Base-by-base conservation (phyloP, 352 stramenopile genomes). In the Globisporangium recalcitrans region DNA sequence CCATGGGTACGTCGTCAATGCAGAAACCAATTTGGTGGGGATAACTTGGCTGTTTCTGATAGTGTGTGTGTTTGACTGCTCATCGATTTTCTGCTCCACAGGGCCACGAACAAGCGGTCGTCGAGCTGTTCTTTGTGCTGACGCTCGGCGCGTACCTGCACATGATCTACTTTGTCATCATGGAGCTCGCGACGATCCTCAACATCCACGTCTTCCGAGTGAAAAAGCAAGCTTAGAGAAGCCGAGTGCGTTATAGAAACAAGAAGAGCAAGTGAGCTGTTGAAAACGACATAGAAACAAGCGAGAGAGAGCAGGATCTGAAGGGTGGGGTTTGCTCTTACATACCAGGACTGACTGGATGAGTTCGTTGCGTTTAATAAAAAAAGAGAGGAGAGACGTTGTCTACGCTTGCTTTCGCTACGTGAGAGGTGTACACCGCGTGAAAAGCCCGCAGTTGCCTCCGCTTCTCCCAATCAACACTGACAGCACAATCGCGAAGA, bases 111-210 rank as follows among this genome's bases (percentile, higher is more conserved):
- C 86, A 77, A 42, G 66, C 78, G 14, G 79, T 91, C 11, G 82
- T 87, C 22, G 69, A 93, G 62, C 70, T 89, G 3, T 90, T 94
- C 70, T 91, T 92, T 56, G 67, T 86, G 4, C 73, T 92, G n/a
- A 85, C 84, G 24, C 56, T 89, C 6, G 70, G 63, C 16, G 73
- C 80, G 6, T 94, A 94, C 66, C 46, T 74, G 22, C 85, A 94
- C 73, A 94, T 94, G 85, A 82, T 94, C 44, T 94, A 88, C 68
- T 91, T 85, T 58, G 61, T 94, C 38, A 73, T 88, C 26, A 82
- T 68, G 34, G 85, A 94, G 60, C 74, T 94, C 42, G 78, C 81
- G 32, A 78, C 78, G 46, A 78, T 94, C 32, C 79, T 94, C 24
- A 75, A 73, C 55, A 94, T 93, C 62, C 77, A 74, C 58, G 85